phyloP scores from a whole-genome alignment of 176 grass and related monocot species.

The Thalia dealbata region DNA sequence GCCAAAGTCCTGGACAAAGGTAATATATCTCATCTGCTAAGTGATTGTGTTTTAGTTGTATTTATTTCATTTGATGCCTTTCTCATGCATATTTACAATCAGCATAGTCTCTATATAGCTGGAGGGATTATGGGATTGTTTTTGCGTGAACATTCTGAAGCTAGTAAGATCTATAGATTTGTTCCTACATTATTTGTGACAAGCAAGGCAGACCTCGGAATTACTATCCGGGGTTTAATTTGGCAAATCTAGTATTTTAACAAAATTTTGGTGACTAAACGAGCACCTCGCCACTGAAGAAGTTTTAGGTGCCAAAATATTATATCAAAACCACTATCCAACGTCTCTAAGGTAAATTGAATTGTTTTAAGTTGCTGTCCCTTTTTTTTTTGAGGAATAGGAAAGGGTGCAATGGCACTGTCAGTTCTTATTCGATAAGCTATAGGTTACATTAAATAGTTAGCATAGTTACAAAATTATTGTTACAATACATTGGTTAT shows the following conservation, averaged over 20 bases:
- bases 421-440: no score
- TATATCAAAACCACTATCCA: neutral
- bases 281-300: neutral
- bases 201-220: neutral
- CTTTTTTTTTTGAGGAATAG: no score
- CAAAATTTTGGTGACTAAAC: neutral
- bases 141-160: neutral
- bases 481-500: no score
- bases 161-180: neutral
- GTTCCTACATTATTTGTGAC: neutral
- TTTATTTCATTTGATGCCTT: neutral
- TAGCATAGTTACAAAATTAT: no score
- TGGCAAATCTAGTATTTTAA: neutral
- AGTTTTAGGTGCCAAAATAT: neutral
- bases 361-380: no score
- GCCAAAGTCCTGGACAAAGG: slow-evolving; percentile 26
- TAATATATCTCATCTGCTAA: slow-evolving; percentile 6
- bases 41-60: neutral
- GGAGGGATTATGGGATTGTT: neutral
- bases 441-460: no score
- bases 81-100: neutral
- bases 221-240: neutral
- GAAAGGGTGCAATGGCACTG: no score
- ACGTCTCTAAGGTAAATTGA: neutral
- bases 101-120: neutral